These are phyloP conservation scores for Babesia sp. DNA, from an alignment of 169 alveolate genomes.

Conservation along the genomic window DNA sequence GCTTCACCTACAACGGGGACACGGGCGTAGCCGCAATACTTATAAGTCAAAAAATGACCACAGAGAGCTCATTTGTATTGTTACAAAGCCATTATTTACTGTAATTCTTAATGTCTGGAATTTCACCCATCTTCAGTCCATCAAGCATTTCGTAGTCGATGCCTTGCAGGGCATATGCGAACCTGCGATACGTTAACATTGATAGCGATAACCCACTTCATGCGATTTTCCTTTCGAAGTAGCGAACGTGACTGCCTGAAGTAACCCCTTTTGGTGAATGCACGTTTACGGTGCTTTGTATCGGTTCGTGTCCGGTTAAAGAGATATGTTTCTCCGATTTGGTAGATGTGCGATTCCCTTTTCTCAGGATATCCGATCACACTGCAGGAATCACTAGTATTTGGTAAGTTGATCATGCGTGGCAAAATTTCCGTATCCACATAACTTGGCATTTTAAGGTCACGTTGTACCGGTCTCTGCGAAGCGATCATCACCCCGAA, in stretches of 20 bases:
- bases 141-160: conserved; percentile 64
- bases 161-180: conserved; percentile 64
- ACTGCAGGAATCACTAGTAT: background rate
- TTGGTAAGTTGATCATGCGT: background rate
- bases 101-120: conserved; percentile 27
- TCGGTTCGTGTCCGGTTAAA: conserved; percentile 57
- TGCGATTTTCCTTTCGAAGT: conserved; percentile 48
- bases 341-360: conserved; percentile 1
- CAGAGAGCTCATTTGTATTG: too few species aligned
- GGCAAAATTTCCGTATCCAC: background rate
- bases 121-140: conserved; percentile 59
- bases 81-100: too few species aligned
- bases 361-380: background rate
- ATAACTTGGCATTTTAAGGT: background rate
- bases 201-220: conserved; percentile 24
- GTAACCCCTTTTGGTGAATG: conserved; percentile 60
- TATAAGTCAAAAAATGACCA: too few species aligned
- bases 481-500: background rate
- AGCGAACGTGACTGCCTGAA: conserved; percentile 41
- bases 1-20: too few species aligned
- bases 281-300: conserved; percentile 62
- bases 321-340: conserved; percentile 20
- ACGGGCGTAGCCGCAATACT: too few species aligned
- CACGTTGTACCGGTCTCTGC: background rate
- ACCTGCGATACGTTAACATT: conserved; percentile 18